phyloP scores from a whole-genome alignment of 805 yeast genomes.

The Pichia heedii region DNA sequence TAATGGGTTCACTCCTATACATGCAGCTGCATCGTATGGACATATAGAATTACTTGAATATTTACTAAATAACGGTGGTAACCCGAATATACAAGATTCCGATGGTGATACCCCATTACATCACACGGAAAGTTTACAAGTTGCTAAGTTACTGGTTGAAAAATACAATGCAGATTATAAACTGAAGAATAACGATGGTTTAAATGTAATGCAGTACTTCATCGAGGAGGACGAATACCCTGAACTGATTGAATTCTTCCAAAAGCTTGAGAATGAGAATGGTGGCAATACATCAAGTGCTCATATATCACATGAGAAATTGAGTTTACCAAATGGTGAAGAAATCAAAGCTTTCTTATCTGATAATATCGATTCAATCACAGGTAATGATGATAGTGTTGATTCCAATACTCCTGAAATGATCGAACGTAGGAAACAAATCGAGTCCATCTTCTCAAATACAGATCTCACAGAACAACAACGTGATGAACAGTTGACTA shows the following conservation, averaged over 20 bases:
- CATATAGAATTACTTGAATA: slow-evolving; percentile 57
- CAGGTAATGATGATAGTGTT: slow-evolving; percentile 16
- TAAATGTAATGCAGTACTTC: slow-evolving; percentile 62
- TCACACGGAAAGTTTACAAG: slow-evolving; percentile 64
- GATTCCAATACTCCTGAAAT: slow-evolving; percentile 31
- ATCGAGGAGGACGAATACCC: slow-evolving; percentile 84
- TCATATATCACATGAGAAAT: slow-evolving; percentile 4
- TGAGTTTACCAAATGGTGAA: slow-evolving; percentile 29
- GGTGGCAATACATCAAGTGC: background rate
- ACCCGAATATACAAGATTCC: slow-evolving; percentile 69
- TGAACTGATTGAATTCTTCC: slow-evolving; percentile 59
- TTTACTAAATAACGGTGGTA: slow-evolving; percentile 56
- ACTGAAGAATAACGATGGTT: slow-evolving; percentile 61
- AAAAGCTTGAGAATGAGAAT: slow-evolving; percentile 5
- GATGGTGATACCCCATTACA: slow-evolving; percentile 97
- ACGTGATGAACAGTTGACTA: slow-evolving; percentile 69
- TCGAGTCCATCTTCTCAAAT: slow-evolving; percentile 52
- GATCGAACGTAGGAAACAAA: slow-evolving; percentile 48
- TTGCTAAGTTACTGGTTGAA: slow-evolving; percentile 61
- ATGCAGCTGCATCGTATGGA: slow-evolving; percentile 95
- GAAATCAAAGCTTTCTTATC: slow-evolving; percentile 46
- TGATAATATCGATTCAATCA: slow-evolving; percentile 14
- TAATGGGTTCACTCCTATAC: slow-evolving; percentile 94
- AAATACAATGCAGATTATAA: slow-evolving; percentile 59
- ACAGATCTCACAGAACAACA: slow-evolving; percentile 48